These are phyloP conservation scores for Pyricularia sp. DNA, from an alignment of 2,329 filamentous ascomycete species.

Conservation along the genomic window DNA sequence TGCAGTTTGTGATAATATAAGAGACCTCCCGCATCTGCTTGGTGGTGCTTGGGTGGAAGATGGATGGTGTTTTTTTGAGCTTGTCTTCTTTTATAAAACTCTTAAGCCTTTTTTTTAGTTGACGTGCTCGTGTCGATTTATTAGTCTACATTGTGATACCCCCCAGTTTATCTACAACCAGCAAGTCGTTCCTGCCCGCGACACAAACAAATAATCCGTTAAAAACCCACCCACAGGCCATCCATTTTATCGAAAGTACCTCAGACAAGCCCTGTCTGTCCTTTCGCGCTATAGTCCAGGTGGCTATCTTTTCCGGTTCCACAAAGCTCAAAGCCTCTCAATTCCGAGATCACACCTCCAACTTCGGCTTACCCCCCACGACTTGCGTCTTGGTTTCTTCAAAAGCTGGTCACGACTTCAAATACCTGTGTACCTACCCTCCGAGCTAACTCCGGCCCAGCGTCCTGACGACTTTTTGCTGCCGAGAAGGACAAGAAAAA, in stretches of 20 bases:
- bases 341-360: background rate
- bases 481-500: background rate
- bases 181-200: background rate
- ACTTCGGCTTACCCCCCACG: background rate
- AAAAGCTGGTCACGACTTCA: background rate
- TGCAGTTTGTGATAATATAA: background rate
- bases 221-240: background rate
- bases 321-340: background rate
- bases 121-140: background rate
- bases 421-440: background rate
- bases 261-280: background rate
- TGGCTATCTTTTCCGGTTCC: background rate
- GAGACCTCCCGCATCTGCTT: background rate
- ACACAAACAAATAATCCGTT: background rate
- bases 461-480: background rate
- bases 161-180: background rate
- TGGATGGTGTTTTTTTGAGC: background rate
- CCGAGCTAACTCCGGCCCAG: background rate
- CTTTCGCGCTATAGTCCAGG: background rate
- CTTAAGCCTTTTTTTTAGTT: background rate
- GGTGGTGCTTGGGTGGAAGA: background rate
- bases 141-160: background rate
- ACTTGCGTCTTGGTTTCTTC: background rate
- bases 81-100: background rate
- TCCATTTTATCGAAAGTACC: background rate